These are phyloP conservation scores for Beauveria varroae DNA, from an alignment of 2,329 filamentous ascomycete genomes.

Conservation along the genomic window DNA sequence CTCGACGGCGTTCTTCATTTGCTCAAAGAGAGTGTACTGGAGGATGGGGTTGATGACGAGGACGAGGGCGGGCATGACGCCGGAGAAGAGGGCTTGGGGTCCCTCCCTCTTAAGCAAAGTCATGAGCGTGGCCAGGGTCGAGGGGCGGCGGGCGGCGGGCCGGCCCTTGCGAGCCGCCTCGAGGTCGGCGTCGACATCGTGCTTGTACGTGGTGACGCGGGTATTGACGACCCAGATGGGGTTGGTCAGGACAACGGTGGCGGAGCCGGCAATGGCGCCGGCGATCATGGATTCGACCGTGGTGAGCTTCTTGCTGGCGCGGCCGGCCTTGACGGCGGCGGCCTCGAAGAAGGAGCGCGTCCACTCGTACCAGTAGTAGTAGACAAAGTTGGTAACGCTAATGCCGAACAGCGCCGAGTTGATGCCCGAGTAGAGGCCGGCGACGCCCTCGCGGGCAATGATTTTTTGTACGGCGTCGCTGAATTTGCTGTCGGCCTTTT, in stretches of 20 bases:
- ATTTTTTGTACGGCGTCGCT: constrained; percentile 78
- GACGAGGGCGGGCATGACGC: constrained; percentile 85
- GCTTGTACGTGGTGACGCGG: constrained; percentile 86
- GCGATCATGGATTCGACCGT: constrained; percentile 93
- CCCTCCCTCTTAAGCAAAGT: constrained; percentile 79
- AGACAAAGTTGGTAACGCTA: constrained; percentile 97
- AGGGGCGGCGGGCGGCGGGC: constrained; percentile 39
- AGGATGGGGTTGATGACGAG: constrained; percentile 97
- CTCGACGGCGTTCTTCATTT: constrained; percentile 89
- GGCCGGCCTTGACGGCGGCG: constrained; percentile 64
- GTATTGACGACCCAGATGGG: constrained; percentile 99
- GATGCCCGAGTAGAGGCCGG: constrained; percentile 85
- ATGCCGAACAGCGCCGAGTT: constrained; percentile 95
- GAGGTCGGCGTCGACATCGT: constrained; percentile 37
- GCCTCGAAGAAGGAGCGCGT: constrained; percentile 78
- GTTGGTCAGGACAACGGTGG: constrained; percentile 93
- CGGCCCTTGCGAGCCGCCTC: constrained; percentile 28
- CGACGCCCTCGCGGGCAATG: constrained; percentile 81
- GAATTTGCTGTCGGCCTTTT: constrained; percentile 79
- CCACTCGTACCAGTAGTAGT: constrained; percentile 99
- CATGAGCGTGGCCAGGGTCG: constrained; percentile 74
- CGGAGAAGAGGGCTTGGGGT: constrained; percentile 75
- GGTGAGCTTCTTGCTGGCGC: constrained; percentile 73
- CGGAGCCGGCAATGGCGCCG: constrained; percentile 85
- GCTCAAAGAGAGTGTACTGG: constrained; percentile 98